A percentile compares a stretch with the other conserved stretches of the same genome.
Evolutionary conservation across 2,329 filamentous ascomycete species (phyloP).

Genomic region (Furcasterigmium furcatum): DNA sequence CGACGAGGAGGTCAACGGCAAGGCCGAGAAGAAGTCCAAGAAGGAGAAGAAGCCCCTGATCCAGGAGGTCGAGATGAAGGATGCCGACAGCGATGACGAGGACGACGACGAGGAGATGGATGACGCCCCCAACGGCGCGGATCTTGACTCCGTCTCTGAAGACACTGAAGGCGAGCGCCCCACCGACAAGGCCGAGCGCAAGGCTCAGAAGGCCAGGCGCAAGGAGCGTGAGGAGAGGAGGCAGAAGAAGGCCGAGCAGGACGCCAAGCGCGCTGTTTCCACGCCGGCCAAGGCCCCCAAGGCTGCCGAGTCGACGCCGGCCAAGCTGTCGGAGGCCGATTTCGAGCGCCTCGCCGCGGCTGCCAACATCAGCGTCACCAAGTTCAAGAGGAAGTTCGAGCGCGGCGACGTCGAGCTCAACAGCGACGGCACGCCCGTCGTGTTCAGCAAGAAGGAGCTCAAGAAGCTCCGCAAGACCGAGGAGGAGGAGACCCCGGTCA

Average conservation of each 20-base stretch:
- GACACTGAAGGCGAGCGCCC: slow-evolving; percentile 17
- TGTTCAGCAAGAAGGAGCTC: slow-evolving; percentile 72
- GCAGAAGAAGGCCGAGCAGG: slow-evolving; percentile 25
- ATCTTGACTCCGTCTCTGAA: slow-evolving; percentile 15
- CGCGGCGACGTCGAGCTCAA: slow-evolving; percentile 69
- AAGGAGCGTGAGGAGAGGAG: slow-evolving; percentile 36
- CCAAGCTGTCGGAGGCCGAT: slow-evolving; percentile 51
- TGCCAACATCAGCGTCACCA: slow-evolving; percentile 68
- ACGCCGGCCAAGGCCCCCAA: slow-evolving; percentile 28
- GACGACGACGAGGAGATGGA: slow-evolving; percentile 40
- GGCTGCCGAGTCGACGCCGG: slow-evolving; percentile 11
- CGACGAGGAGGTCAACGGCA: slow-evolving; percentile 43
- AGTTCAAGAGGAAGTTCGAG: slow-evolving; percentile 77
- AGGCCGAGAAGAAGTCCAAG: slow-evolving; percentile 38
- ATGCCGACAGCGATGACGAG: slow-evolving; percentile 32
- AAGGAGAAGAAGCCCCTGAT: slow-evolving; percentile 47
- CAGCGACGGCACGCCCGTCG: slow-evolving; percentile 60
- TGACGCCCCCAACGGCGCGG: slow-evolving; percentile 19
- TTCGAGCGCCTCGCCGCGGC: slow-evolving; percentile 59
- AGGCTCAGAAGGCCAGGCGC: slow-evolving; percentile 21
- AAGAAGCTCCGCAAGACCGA: slow-evolving; percentile 68
- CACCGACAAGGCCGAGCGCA: slow-evolving; percentile 5
- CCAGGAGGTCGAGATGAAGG: slow-evolving; percentile 42
- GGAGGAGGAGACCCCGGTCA: slow-evolving; percentile 34
- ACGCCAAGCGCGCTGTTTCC: slow-evolving; percentile 17